Evolutionary conservation across 352 stramenopile genomes (phyloP).

Genomic region (Nothophytophthora sp.): DNA sequence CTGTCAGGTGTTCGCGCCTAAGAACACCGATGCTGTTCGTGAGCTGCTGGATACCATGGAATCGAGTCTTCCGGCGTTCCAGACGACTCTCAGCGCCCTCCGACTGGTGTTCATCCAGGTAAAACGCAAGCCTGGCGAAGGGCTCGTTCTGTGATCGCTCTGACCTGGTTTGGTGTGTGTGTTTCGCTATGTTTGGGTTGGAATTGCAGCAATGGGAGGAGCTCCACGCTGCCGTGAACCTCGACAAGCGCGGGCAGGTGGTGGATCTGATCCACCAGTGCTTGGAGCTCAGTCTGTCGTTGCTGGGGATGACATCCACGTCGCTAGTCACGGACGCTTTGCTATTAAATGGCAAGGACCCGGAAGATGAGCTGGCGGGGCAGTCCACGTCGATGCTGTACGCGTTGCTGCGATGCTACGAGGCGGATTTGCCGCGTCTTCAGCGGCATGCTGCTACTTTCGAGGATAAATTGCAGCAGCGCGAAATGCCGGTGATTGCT

Average conservation of each 20-base stretch:
- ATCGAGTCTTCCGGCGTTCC: conserved; percentile 18
- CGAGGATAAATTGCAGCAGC: conserved; percentile 32
- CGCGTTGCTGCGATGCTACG: conserved; percentile 59
- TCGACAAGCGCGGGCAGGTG: conserved; percentile 36
- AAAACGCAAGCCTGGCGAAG: no score
- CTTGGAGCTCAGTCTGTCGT: conserved; percentile 49
- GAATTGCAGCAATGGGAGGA: conserved; percentile 39
- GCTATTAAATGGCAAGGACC: conserved; percentile 34
- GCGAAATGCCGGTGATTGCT: conserved; percentile 38
- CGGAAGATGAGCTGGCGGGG: conserved; percentile 24
- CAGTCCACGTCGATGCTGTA: conserved; percentile 42
- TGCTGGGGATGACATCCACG: conserved; percentile 24
- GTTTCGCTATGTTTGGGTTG: neutral
- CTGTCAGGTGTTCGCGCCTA: conserved; percentile 55
- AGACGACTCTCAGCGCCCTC: conserved; percentile 13
- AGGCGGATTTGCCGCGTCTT: conserved; percentile 47
- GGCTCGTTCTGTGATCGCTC: no score
- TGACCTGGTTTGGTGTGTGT: neutral
- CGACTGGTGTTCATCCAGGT: conserved; percentile 42
- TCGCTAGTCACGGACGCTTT: conserved; percentile 18
- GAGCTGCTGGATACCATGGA: conserved; percentile 29
- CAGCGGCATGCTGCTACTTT: conserved; percentile 46
- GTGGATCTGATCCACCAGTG: conserved; percentile 40
- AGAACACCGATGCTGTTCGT: conserved; percentile 26
- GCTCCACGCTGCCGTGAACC: conserved; percentile 21